Conservation (phyloP, 129 eudicot species). For the sunflower (Helianthus annuus) region HanXRQr2.0-SUNRISE NC_035438.2:15401217-15401716, state of each 20-base stretch:
- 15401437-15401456: conserved; percentile 30
- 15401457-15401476: conserved; percentile 39
- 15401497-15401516: conserved; percentile 38
- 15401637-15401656: conserved; percentile 73
- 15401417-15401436: conserved; percentile 63
- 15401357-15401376: conserved; percentile 44
- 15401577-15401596: conserved; percentile 74
- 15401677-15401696: conserved; percentile 77
- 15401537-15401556: neutral
- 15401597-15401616: conserved; percentile 61
- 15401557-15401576: neutral
- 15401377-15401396: conserved; percentile 48
- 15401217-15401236: conserved; percentile 20
- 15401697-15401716: conserved; percentile 69
- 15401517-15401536: neutral
- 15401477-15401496: conserved; percentile 50
- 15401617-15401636: conserved; percentile 63
- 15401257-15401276: conserved; percentile 56
- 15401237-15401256: conserved; percentile 7
- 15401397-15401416: conserved; percentile 76
- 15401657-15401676: conserved; percentile 67
- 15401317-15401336: conserved; percentile 70
- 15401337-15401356: conserved; percentile 50
- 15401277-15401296: conserved; percentile 77
- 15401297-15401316: conserved; percentile 70